These are phyloP conservation scores for Nyssa sinensis DNA, from an alignment of 148 eudicot species.

Conservation along the genomic window DNA sequence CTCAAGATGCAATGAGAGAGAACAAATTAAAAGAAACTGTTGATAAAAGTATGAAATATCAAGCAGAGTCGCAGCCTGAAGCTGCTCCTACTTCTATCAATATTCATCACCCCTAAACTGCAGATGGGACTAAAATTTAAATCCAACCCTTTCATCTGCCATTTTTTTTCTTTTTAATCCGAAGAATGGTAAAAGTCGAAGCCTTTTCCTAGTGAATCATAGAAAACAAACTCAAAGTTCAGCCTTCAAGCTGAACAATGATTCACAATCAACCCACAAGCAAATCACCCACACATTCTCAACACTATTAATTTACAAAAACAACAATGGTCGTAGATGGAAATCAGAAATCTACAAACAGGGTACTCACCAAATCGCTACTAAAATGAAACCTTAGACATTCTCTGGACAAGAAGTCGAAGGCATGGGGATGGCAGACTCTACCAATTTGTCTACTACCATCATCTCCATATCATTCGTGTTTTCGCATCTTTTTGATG, in stretches of 20 bases:
- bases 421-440: conserved; percentile 30
- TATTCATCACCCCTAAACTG: too few species aligned
- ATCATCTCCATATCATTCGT: conserved; percentile 36
- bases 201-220: background rate
- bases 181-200: background rate
- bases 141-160: too few species aligned
- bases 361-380: conserved; percentile 11
- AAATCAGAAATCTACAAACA: conserved; percentile 15
- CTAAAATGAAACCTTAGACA: background rate
- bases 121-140: too few species aligned
- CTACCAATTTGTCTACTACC: conserved; percentile 29
- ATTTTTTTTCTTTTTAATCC: too few species aligned
- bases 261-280: conserved; percentile 3
- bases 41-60: too few species aligned
- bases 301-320: conserved; percentile 19
- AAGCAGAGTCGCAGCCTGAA: too few species aligned
- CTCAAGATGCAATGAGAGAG: too few species aligned
- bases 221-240: conserved; percentile 18
- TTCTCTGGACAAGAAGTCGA: conserved; percentile 9
- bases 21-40: too few species aligned
- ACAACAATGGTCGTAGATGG: background rate
- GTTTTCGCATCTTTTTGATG: conserved; percentile 24
- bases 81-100: too few species aligned
- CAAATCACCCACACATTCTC: background rate
- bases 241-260: conserved; percentile 42